These are phyloP conservation scores for Cystofilobasidium macerans DNA, from an alignment of 768 basidiomycete genomes.

Conservation along the genomic window DNA sequence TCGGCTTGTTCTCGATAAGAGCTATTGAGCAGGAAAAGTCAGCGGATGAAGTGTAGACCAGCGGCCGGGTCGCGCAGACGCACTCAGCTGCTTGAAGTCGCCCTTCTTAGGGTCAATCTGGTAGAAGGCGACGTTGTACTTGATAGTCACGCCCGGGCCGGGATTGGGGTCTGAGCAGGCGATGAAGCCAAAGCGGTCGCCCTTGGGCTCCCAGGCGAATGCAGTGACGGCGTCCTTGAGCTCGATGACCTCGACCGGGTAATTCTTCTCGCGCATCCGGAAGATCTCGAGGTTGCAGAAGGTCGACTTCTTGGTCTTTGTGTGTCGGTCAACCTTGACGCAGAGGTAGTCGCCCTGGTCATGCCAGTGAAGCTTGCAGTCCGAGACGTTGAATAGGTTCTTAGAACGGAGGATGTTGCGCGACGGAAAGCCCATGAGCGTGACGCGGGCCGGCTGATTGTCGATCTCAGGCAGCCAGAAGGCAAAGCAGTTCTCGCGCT, in stretches of 20 bases:
- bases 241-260: constrained; percentile 93
- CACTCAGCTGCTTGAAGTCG: constrained; percentile 83
- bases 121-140: constrained; percentile 93
- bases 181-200: constrained; percentile 89
- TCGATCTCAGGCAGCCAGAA: constrained; percentile 96
- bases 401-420: constrained; percentile 77
- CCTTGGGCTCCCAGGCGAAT: constrained; percentile 98
- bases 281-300: constrained; percentile 98
- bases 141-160: constrained; percentile 82
- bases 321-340: constrained; percentile 93
- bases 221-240: constrained; percentile 91
- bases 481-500: constrained; percentile 83
- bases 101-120: constrained; percentile 82
- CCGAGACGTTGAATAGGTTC: constrained; percentile 94
- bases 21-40: constrained; percentile 41
- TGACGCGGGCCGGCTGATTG: constrained; percentile 94
- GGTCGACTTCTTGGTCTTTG: constrained; percentile 92
- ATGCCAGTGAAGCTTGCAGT: constrained; percentile 98
- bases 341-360: constrained; percentile 96
- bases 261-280: constrained; percentile 92
- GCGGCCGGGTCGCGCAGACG: constrained; percentile 24
- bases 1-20: constrained; percentile 66
- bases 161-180: constrained; percentile 86
- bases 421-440: constrained; percentile 78
- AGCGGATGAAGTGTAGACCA: background rate